Evolutionary conservation across 768 basidiomycete species (phyloP).

Genomic region (Kwoniella dejecticola): DNA sequence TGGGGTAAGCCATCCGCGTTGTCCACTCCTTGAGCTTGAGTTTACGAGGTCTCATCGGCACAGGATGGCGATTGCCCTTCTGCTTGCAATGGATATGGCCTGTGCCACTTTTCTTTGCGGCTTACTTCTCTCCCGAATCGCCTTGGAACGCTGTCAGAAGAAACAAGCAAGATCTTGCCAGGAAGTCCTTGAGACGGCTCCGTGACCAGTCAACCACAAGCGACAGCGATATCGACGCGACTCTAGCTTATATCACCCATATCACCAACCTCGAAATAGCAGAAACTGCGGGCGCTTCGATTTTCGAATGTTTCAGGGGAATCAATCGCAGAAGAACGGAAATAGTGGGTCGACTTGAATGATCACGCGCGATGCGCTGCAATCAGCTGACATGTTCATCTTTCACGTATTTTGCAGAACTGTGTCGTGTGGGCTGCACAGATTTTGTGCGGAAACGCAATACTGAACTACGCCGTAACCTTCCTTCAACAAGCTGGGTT

Average conservation of each 20-base stretch:
- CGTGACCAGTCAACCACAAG: slow-evolving; percentile 24
- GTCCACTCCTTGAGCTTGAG: neutral
- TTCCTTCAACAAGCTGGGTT: slow-evolving; percentile 35
- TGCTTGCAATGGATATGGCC: slow-evolving; percentile 45
- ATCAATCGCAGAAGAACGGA: slow-evolving; percentile 47
- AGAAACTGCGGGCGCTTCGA: slow-evolving; percentile 32
- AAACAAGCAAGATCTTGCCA: slow-evolving; percentile 34
- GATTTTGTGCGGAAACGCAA: slow-evolving; percentile 43
- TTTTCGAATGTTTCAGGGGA: slow-evolving; percentile 45
- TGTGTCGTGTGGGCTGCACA: slow-evolving; percentile 48
- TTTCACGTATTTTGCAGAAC: slow-evolving; percentile 17
- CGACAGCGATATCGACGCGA: slow-evolving; percentile 45
- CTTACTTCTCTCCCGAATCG: slow-evolving; percentile 43
- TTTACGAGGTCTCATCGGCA: neutral
- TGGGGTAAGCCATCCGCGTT: slow-evolving; percentile 29
- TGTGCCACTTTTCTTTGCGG: slow-evolving; percentile 33
- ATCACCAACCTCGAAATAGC: slow-evolving; percentile 36
- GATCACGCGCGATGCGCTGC: neutral
- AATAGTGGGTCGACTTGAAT: slow-evolving; percentile 30
- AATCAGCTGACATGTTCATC: too few species aligned
- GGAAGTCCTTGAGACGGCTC: slow-evolving; percentile 22
- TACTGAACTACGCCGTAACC: slow-evolving; percentile 37
- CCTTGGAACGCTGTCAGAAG: slow-evolving; percentile 48
- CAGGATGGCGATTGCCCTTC: slow-evolving; percentile 37
- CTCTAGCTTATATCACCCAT: slow-evolving; percentile 40